Evolutionary conservation across 371 early-diverging fungal species (phyloP).

Genomic region (Choanephora cucurbitarum): DNA sequence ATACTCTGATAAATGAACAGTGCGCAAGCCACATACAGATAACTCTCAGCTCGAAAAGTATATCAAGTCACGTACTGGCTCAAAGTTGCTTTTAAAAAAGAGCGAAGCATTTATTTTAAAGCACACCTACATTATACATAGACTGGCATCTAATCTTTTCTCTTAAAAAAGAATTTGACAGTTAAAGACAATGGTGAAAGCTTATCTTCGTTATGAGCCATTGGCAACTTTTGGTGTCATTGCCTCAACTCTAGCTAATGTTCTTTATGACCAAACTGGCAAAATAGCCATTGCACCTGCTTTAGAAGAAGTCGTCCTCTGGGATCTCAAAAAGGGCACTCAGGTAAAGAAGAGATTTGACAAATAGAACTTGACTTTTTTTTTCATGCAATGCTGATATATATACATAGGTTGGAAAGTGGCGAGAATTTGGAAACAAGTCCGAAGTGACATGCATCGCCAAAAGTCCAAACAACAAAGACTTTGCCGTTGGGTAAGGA

Average conservation of each 20-base stretch:
- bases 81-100: too few species aligned
- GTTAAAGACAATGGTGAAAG: constrained; percentile 59
- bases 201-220: constrained; percentile 86
- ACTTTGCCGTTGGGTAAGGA: constrained; percentile 81
- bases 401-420: constrained; percentile 56
- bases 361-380: too few species aligned
- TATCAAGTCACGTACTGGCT: too few species aligned
- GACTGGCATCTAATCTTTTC: too few species aligned
- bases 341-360: constrained; percentile 45
- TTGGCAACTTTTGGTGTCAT: constrained; percentile 85
- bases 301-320: constrained; percentile 81
- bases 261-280: constrained; percentile 70
- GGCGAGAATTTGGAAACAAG: constrained; percentile 76
- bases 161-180: too few species aligned
- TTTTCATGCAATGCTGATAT: not conserved
- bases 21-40: too few species aligned
- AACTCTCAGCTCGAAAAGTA: too few species aligned
- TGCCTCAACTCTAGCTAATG: constrained; percentile 66
- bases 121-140: too few species aligned
- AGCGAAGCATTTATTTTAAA: too few species aligned
- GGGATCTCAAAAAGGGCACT: constrained; percentile 87
- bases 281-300: constrained; percentile 77
- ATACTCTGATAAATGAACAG: too few species aligned
- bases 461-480: constrained; percentile 61
- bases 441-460: constrained; percentile 81